Base-by-base conservation (phyloP, 768 basidiomycete genomes). In the Lyophyllum atratum region DNA sequence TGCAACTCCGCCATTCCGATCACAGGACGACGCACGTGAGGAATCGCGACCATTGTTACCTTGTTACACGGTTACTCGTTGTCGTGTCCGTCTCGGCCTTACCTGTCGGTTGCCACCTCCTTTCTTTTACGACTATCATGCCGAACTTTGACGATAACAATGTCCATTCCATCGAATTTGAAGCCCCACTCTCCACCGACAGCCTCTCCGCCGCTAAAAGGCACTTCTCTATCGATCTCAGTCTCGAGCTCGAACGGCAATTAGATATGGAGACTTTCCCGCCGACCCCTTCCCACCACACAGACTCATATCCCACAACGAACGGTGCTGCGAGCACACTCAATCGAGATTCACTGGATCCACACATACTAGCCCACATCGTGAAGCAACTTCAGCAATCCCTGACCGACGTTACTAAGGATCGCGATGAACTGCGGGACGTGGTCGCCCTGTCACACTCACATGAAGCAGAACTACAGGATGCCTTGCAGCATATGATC, bases 161-260 rank as follows among this genome's bases (percentile, higher is more conserved):
- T 62, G 66, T 60, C 19, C 73, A 73, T 52, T 72, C 68, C 17
- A 59, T 75, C 59, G 75, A 77, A 58, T 76, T 75, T 56, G 74
- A 75, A 60, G 75, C 73, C 34, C 75, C 74, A 44, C 68, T 70
- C 50, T 74, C 66, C n/a, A 50, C 64, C 42, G 63, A 66, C 56
- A 52, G 44, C 24, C 33, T 52, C 44, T 53, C 52, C 47, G 51
- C 62, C 17, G 66, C 69, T 50, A 67, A 65, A 54, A 70, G 69
- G 52, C 80, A 75, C 44, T 81, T 78, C 60, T 90, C 89, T 28
- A 90, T 92, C 67, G 91, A 93, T 72, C 82, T 90, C 58, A 83
- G 84, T 47, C 81, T 93, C 59, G 90, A 90, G 64, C 84, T 93
- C 60, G 92, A 93, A 68, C 85, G 81, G 50, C 85, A 91, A 72